Conservation (phyloP, 1,139 yeast species). For the Blastobotrys raffinosifermentans region DNA sequence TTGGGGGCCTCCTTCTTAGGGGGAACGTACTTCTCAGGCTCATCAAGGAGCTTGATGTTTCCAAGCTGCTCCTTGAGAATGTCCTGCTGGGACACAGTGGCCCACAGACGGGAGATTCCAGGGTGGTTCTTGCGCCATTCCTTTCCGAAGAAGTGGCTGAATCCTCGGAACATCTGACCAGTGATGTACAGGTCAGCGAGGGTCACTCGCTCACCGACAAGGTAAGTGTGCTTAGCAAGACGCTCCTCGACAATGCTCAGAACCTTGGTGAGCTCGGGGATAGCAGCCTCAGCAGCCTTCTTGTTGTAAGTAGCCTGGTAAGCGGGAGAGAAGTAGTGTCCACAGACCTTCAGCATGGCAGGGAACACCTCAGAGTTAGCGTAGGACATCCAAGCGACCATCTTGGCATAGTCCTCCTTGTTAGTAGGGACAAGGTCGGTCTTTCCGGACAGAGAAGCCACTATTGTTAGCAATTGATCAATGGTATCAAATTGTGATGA, state of each 20-base stretch:
- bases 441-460: slow-evolving; percentile 27
- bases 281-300: slow-evolving; percentile 59
- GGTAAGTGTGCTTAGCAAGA: slow-evolving; percentile 69
- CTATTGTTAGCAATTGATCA: slow-evolving; percentile 19
- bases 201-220: slow-evolving; percentile 86
- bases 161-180: slow-evolving; percentile 55
- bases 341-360: slow-evolving; percentile 36
- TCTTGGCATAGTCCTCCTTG: slow-evolving; percentile 60
- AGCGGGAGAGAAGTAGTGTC: slow-evolving; percentile 38
- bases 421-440: slow-evolving; percentile 55
- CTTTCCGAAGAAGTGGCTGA: slow-evolving; percentile 60
- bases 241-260: slow-evolving; percentile 30
- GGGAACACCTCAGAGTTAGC: slow-evolving; percentile 64
- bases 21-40: slow-evolving; percentile 62
- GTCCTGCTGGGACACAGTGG: slow-evolving; percentile 57
- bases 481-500: too few species aligned
- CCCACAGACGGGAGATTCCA: slow-evolving; percentile 77
- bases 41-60: slow-evolving; percentile 51
- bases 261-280: slow-evolving; percentile 38
- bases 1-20: slow-evolving; percentile 66
- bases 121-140: slow-evolving; percentile 79
- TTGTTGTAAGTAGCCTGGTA: slow-evolving; percentile 67
- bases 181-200: slow-evolving; percentile 77
- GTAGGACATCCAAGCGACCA: slow-evolving; percentile 79
- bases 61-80: slow-evolving; percentile 44